Percentiles rank a stretch among this genome's conserved stretches.
Conservation (phyloP, 306 rosid genomes). For the Sesbania bispinosa region DNA sequence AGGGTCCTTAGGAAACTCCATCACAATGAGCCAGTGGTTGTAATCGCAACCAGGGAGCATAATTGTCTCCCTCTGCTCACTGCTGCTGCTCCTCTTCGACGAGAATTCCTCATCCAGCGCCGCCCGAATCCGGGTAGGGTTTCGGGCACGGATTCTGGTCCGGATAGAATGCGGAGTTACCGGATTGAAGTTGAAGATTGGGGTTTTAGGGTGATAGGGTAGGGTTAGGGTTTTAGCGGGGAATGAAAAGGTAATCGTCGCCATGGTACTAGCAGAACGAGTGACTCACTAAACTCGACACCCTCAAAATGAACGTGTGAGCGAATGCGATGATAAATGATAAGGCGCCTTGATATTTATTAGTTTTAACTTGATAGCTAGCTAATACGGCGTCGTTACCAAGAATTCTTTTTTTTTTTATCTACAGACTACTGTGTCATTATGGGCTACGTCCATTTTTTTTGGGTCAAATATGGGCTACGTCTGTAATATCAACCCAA, state of each 20-base stretch:
- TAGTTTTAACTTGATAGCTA: too few relatives aligned
- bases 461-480: too few relatives aligned
- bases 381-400: neutral
- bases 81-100: constrained; percentile 58
- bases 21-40: constrained; percentile 92
- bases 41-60: constrained; percentile 97
- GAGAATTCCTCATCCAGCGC: constrained; percentile 64
- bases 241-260: constrained; percentile 41
- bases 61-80: constrained; percentile 78
- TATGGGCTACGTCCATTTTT: too few relatives aligned
- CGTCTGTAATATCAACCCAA: too few relatives aligned
- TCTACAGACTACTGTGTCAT: too few relatives aligned
- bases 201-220: constrained; percentile 29
- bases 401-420: too few relatives aligned
- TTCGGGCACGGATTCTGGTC: constrained; percentile 11
- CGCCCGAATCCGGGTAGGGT: constrained; percentile 33
- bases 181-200: constrained; percentile 6
- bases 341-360: too few relatives aligned
- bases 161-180: constrained; percentile 7
- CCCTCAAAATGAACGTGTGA: too few relatives aligned
- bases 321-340: constrained; percentile 4
- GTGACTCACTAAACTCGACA: neutral
- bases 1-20: constrained; percentile 98
- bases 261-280: constrained; percentile 37
- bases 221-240: constrained; percentile 54